Base-by-base conservation (phyloP, 2,329 filamentous ascomycete genomes). In the Colletotrichum sp. region DNA sequence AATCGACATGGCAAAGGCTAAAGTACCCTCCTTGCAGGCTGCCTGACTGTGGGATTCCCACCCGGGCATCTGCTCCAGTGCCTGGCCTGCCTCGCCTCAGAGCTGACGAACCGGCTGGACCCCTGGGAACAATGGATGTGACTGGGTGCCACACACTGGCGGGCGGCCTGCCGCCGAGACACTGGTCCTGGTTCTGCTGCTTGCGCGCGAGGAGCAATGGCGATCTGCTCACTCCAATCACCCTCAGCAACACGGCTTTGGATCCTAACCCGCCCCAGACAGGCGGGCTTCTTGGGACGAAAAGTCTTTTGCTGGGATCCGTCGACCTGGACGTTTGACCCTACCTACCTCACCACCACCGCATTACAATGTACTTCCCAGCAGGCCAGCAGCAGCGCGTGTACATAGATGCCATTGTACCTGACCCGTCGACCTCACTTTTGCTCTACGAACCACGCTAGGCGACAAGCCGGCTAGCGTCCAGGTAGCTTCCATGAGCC, bases 401-500 rank as follows among this genome's bases (percentile, higher is more conserved):
- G 10, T 16, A 26, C 57, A 21, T 30, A 24, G 18, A 30, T 32
- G 16, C 15, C 4, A 13, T 4, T 68, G 66, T 58, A 58, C 52
- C 67, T 52, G 21, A 15, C 43, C 67, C 55, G 32, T 70, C 36
- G 18, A 32, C 34, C n/a, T 21, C 58, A 60, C 57, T 66, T 67
- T 48, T 74, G 72, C 34, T 55, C 48, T 18, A 55, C 61, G 68
- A 72, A 72, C 68, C 68, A 72, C 72, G 72, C 72, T 75, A 75
- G 72, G 28, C 72, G 38, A 63, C 21, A 66, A 71, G 52, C 71
- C 30, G 63, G 61, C 72, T 72, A 75, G 72, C 24, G 72, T 43
- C 36, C 18, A 72, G 28, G 68, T 61, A 72, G 72, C 72, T 75
- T 72, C 72, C 72, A 75, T 66, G 72, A 75, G 72, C 72, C 72